Evolutionary conservation across 2,329 filamentous ascomycete species (phyloP).

Genomic region (Didymella sp.): DNA sequence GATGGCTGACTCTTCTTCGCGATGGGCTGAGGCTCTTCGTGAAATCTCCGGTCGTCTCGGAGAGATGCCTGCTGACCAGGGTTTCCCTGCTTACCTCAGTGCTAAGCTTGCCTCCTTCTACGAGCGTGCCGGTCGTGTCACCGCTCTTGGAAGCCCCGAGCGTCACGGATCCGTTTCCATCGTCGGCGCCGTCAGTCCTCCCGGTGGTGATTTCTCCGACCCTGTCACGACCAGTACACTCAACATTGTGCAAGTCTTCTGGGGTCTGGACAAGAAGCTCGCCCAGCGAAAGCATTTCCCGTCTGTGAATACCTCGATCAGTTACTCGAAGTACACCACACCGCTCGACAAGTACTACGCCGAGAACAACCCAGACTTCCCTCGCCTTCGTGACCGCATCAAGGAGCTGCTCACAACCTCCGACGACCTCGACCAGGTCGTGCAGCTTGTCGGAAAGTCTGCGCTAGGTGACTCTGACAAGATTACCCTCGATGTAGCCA

Average conservation of each 20-base stretch:
- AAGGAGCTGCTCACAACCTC: conserved; percentile 92
- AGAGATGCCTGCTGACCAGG: conserved; percentile 99
- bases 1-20: conserved; percentile 99
- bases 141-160: conserved; percentile 85
- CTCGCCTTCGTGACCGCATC: conserved; percentile 88
- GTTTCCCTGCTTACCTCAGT: conserved; percentile 96
- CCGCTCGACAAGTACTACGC: conserved; percentile 93
- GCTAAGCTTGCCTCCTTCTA: conserved; percentile 99
- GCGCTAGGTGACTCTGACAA: conserved; percentile 96
- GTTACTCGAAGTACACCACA: conserved; percentile 95
- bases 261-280: conserved; percentile 99
- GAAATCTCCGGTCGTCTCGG: conserved; percentile 97
- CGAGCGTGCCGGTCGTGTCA: conserved; percentile 91
- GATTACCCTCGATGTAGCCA: conserved; percentile 93
- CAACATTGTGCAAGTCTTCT: conserved; percentile 98
- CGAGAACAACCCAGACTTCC: conserved; percentile 93
- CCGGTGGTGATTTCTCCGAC: conserved; percentile 98
- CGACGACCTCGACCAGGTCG: conserved; percentile 97
- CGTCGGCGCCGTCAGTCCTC: conserved; percentile 94
- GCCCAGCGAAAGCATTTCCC: conserved; percentile 99
- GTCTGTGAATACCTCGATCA: conserved; percentile 92
- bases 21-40: conserved; percentile 98
- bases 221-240: conserved; percentile 93
- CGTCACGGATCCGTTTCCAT: conserved; percentile 94
- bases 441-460: conserved; percentile 97